These are phyloP conservation scores for Aspergillus affinis DNA, from an alignment of 495 filamentous ascomycete genomes.

Conservation along the genomic window DNA sequence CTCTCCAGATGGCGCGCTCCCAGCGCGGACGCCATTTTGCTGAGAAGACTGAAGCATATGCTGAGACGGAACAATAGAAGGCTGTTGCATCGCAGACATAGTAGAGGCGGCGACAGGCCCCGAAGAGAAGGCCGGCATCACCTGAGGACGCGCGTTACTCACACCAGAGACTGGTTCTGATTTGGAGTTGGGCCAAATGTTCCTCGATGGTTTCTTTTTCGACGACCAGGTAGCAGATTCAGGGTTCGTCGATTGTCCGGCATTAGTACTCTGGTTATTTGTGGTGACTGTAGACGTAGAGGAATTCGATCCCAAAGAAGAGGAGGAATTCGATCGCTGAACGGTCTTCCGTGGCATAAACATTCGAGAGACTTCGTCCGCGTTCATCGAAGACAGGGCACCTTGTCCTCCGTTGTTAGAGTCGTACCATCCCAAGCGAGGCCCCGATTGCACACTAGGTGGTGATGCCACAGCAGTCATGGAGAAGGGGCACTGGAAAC, in stretches of 20 bases:
- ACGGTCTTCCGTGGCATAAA: slow-evolving; percentile 82
- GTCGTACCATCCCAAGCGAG: slow-evolving; percentile 59
- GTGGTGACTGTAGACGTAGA: slow-evolving; percentile 45
- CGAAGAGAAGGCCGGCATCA: slow-evolving; percentile 61
- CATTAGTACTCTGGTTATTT: slow-evolving; percentile 49
- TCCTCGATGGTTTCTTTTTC: slow-evolving; percentile 67
- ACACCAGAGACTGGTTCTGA: slow-evolving; percentile 65
- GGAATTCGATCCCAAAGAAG: slow-evolving; percentile 70
- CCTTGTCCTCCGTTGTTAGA: slow-evolving; percentile 72
- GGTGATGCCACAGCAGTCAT: slow-evolving; percentile 99
- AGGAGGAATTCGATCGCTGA: slow-evolving; percentile 84
- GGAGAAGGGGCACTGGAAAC: slow-evolving; percentile 40
- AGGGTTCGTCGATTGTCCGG: slow-evolving; percentile 38
- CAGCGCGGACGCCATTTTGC: slow-evolving; percentile 62
- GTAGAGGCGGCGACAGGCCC: slow-evolving; percentile 66
- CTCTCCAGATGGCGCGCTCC: slow-evolving; percentile 53
- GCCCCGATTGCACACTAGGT: slow-evolving; percentile 77
- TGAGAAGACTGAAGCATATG: slow-evolving; percentile 60
- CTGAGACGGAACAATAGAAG: slow-evolving; percentile 71
- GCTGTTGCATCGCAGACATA: slow-evolving; percentile 74
- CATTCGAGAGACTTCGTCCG: slow-evolving; percentile 85
- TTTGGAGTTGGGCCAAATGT: slow-evolving; percentile 71
- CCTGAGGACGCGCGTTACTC: slow-evolving; percentile 60
- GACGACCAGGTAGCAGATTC: slow-evolving; percentile 54
- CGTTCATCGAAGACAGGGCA: slow-evolving; percentile 74